Base-by-base conservation (phyloP, 768 basidiomycete species). In the Xerocomus spinulosus region DNA sequence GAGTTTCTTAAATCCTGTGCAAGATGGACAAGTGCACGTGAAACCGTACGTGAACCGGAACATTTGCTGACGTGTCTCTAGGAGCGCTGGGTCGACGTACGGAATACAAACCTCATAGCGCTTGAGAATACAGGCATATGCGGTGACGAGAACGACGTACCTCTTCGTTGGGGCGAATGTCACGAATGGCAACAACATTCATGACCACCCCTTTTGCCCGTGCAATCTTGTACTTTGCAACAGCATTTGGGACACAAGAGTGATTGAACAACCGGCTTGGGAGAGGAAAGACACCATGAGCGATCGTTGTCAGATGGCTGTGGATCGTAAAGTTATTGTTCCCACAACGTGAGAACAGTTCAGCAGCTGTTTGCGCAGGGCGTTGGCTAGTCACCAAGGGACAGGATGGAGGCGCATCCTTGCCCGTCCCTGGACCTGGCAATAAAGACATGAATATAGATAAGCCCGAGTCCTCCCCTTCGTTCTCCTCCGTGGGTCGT, bases 181-280 rank as follows among this genome's bases (percentile, higher is more conserved):
- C 72, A 10, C 74, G 71, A 44, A 92, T 70, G 2, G 83, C 78
- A 9, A 86, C 71, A 4, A 90, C 69, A 52, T 86, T 76, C 83
- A 91, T 85, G 12, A 52, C 52, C 3, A 79, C 75, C 4, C 65
- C 56, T 34, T 69, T 56, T 8, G 59, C 64, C 2, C 54, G 60
- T 20, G 52, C 57, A 14, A 87, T 66, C 37, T 66, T 59, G 56
- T 85, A 87, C 60, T 79, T 83, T 26, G 79, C 71, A 21, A 76
- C 78, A 14, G 85, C 84, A 54, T 87, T 89, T 2, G 89, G 87
- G 15, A 76, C 55, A 63, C 89, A 92, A 4, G 85, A 87, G 58
- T 92, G 89, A 59, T 92, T 92, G 70, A 91, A 88, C 12, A 80
- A 60, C n/a, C 87, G 75, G 58, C 89, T 91, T 2, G 89, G 83